Evolutionary conservation across 129 eudicot species (phyloP).

Genomic region (Centrapalus pauciflorus): DNA sequence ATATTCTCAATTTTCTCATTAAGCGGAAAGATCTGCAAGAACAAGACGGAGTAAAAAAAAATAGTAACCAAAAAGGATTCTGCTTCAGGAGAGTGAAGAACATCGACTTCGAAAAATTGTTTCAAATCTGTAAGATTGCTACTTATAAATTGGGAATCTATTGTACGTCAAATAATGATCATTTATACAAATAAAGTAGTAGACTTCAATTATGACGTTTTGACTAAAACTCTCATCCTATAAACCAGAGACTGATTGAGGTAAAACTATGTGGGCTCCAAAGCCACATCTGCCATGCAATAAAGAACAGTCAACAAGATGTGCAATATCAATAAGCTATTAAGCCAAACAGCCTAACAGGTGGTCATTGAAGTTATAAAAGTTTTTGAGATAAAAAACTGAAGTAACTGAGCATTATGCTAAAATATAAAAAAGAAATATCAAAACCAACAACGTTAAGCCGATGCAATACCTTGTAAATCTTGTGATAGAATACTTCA

Average conservation of each 20-base stretch:
- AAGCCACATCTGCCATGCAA: not conserved
- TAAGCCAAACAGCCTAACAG: not conserved
- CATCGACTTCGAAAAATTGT: not conserved
- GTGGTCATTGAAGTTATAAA: not conserved
- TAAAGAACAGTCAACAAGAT: too few relatives aligned
- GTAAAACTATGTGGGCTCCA: not conserved
- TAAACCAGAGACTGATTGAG: not conserved
- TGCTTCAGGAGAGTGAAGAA: not conserved
- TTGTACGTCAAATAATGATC: too few relatives aligned
- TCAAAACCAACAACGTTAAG: not conserved
- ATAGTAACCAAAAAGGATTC: not conserved
- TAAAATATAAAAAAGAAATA: not conserved
- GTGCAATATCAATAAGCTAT: not conserved
- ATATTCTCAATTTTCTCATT: constrained; percentile 44
- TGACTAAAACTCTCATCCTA: not conserved
- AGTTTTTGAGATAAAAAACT: not conserved
- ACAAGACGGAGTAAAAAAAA: not conserved
- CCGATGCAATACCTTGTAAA: constrained; percentile 65
- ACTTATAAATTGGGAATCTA: not conserved
- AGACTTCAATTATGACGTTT: not conserved
- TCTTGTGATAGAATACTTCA: constrained; percentile 99
- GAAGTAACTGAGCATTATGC: constrained; percentile 1
- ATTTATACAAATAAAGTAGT: not conserved
- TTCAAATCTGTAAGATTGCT: too few relatives aligned
- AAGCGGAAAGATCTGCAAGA: constrained; percentile 71